phyloP scores from a whole-genome alignment of 441 rosid genomes.

The Brassica balearica region DNA sequence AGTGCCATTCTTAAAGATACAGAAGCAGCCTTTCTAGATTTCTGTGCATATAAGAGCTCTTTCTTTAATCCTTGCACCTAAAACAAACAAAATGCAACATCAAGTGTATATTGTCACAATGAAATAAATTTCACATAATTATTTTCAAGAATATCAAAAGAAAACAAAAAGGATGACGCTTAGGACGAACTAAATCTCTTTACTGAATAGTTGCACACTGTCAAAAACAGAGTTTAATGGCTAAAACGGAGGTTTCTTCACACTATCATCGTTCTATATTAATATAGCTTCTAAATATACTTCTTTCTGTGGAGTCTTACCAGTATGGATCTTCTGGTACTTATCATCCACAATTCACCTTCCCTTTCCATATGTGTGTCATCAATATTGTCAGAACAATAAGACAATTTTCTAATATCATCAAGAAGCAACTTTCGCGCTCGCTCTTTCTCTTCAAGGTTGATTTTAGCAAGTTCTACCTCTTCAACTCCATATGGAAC shows the following conservation, averaged over 20 bases:
- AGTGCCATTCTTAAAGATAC: constrained; percentile 71
- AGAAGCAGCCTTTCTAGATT: constrained; percentile 75
- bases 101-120: background rate
- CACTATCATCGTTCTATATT: background rate
- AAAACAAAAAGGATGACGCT: constrained; percentile 10
- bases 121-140: background rate
- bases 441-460: constrained; percentile 83
- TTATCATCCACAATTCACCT: constrained; percentile 78
- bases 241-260: background rate
- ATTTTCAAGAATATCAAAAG: constrained; percentile 7
- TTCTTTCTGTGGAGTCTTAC: constrained; percentile 53
- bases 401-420: constrained; percentile 81
- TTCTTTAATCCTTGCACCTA: constrained; percentile 82
- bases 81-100: constrained; percentile 32
- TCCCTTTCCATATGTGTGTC: constrained; percentile 58
- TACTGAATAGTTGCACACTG: constrained; percentile 15
- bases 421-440: constrained; percentile 77
- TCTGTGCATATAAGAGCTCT: constrained; percentile 79
- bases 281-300: constrained; percentile 9
- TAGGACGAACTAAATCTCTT: constrained; percentile 11
- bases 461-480: constrained; percentile 93
- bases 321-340: constrained; percentile 68
- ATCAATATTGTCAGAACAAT: constrained; percentile 57
- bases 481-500: constrained; percentile 99
- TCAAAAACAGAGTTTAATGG: background rate